Evolutionary conservation across 805 yeast genomes (phyloP), one percentile per base, ranked within the genome.

Genomic region (Saccharomycopsis vini): DNA sequence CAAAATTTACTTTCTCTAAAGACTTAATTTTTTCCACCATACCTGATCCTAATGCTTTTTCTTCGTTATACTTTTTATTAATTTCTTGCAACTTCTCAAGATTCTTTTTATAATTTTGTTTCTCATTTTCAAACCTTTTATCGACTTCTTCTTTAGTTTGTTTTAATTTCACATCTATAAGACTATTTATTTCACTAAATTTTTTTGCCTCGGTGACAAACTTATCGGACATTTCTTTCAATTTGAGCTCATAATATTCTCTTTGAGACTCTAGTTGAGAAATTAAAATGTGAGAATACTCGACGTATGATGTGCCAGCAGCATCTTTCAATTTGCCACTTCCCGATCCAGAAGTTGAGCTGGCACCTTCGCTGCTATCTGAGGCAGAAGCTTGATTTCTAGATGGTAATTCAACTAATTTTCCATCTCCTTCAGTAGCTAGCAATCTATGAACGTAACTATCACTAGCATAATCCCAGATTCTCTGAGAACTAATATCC

Each of bases 401-500:
- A 44, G 70, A 55, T 4, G 77, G 75, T 12, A 87, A 66, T 58
- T 88, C 97, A 2, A 88, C 95, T 26, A 89, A 62, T 54, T 89
- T 89, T 0, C 97, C 97, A 58, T 88, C 96, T 0, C 81, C 70
- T 58, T 84, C 89, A 60, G 85, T 87, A 49, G 88, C 86, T 3
- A 88, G 72, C 35, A 88, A 63, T 40, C 97, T 62, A 60, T 88
- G 97, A 7, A 88, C 96, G 59, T 88, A 88, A 51, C 77, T 79
- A 57, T 88, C 97, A 2, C 89, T 89, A 0, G 89, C 88, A 58
- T 88, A 88, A 59, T 88, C 96, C 97, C 97, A 88, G 1, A 88
- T 95, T 33, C 97, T 67, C 49, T 88, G 92, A 0, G 94, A 75
- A 9, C 69, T 62, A 37, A 85, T 66, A 56, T 88, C 95, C 95